A percentile compares a stretch with the other conserved stretches of the same genome.
Evolutionary conservation across 2,329 filamentous ascomycete genomes (phyloP).

Genomic region (Curvularia verruculosa): DNA sequence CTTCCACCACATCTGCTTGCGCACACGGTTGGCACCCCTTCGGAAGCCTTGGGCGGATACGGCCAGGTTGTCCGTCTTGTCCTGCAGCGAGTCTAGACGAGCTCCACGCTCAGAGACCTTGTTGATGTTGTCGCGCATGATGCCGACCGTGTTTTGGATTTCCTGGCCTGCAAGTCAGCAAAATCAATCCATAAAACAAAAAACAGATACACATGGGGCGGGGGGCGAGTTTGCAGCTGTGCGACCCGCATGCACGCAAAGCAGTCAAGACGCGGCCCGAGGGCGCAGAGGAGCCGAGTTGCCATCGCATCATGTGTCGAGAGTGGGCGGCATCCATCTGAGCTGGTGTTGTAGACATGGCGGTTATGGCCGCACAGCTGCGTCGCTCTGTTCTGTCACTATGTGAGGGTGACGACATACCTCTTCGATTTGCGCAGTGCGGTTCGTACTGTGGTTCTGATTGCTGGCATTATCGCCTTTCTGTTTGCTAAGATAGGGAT

Average conservation of each 20-base stretch:
- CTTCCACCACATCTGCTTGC: constrained; percentile 99
- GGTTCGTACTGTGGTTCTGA: no score
- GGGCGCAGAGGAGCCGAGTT: neutral
- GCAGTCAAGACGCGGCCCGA: neutral
- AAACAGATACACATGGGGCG: neutral
- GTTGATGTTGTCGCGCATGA: constrained; percentile 98
- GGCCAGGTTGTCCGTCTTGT: constrained; percentile 93
- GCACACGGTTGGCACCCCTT: constrained; percentile 91
- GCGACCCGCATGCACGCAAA: neutral
- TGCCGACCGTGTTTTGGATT: constrained; percentile 94
- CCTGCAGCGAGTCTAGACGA: constrained; percentile 83
- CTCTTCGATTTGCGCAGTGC: constrained; percentile 80
- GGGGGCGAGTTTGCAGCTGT: neutral
- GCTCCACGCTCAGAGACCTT: constrained; percentile 94
- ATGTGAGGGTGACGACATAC: constrained; percentile 57
- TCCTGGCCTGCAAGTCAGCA: constrained; percentile 63
- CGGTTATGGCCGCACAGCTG: neutral
- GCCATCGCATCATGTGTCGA: constrained; percentile 14
- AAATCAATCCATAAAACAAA: constrained; percentile 11
- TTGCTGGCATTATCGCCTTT: constrained; percentile 65
- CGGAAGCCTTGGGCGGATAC: constrained; percentile 94
- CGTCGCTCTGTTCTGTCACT: constrained; percentile 6
- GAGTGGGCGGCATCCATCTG: constrained; percentile 14
- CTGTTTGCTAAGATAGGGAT: constrained; percentile 91
- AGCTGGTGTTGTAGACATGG: constrained; percentile 6